Conservation (phyloP, 106 monocot species). For the Vanilla planifolia region DNA sequence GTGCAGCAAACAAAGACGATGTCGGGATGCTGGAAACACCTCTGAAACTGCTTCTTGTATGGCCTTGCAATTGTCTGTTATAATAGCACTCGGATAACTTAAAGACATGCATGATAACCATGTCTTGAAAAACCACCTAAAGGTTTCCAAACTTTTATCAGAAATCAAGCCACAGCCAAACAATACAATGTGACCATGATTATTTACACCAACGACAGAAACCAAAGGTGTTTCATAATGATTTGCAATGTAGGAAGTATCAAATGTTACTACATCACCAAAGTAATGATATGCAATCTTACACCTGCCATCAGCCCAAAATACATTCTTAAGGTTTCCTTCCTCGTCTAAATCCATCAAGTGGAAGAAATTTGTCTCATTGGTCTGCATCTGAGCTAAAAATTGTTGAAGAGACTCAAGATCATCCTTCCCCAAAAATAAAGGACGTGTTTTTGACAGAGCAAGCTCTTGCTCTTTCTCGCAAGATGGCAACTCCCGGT, state of each 20-base stretch:
- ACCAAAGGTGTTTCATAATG: constrained; percentile 41
- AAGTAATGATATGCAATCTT: constrained; percentile 34
- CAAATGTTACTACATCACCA: constrained; percentile 36
- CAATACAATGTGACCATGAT: constrained; percentile 43
- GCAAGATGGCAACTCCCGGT: constrained; percentile 12
- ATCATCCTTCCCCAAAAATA: constrained; percentile 21
- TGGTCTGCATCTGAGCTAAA: constrained; percentile 29
- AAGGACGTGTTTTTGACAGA: constrained; percentile 1
- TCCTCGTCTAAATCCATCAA: constrained; percentile 36
- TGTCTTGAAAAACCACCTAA: constrained; percentile 28
- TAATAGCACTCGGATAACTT: constrained; percentile 28
- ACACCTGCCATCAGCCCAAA: constrained; percentile 41
- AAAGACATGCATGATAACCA: constrained; percentile 35
- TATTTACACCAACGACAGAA: constrained; percentile 31
- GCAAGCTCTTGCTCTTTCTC: constrained; percentile 28
- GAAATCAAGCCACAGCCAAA: constrained; percentile 41
- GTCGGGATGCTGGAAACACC: constrained; percentile 25
- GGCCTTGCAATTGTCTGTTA: constrained; percentile 31
- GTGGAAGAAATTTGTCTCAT: constrained; percentile 35
- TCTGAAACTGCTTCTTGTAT: constrained; percentile 38
- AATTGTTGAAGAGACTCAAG: constrained; percentile 29
- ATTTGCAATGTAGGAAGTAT: constrained; percentile 22
- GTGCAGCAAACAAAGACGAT: constrained; percentile 24
- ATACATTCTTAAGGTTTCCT: constrained; percentile 34
- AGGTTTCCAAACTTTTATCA: constrained; percentile 15